Base-by-base conservation (phyloP, 352 stramenopile genomes). In the Halophytophthora batemanensis region DNA sequence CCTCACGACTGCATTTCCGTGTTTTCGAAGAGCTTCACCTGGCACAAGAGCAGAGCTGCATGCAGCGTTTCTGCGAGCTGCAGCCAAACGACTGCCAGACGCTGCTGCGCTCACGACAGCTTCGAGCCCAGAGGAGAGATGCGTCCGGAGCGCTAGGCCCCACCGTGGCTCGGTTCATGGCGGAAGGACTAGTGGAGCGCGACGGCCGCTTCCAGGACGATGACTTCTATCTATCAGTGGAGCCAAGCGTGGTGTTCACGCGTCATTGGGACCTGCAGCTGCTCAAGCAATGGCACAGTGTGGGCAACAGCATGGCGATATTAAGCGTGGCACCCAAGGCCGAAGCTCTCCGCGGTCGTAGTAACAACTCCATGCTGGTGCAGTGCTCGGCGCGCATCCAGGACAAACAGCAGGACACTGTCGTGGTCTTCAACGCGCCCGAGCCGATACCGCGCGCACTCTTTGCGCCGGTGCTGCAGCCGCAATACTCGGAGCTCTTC, bases 311-410 rank as follows among this genome's bases (percentile, higher is more conserved):
- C 56, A 77, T 78, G 54, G 85, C 82, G 23, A 90, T 95, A 50
- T 53, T 95, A 50, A 93, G 78, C 57, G 64, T 87, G 21, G 60
- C 75, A 0, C 85, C 82, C 10, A 86, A 82, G 39, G 60, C 84
- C 1, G 29, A 87, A 25, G 69, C 83, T 31, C 50, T 84, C 18
- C 63, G 73, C 11, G 61, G 45, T 2, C 37, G 77, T 25, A 63
- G 50, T 4, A 69, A 66, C 52, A 52, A 53, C 10, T 77, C 61
- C 2, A 60, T 83, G 8, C 64, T 93, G 22, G 46, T 92, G 39
- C 78, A 89, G 19, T 95, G 85, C 58, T 90, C 81, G 12, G 81
- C 82, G 13, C 85, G 71, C n/a, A 90, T 95, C 42, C 73, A 88
- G 48, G 82, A 78, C 18, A 88, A 86, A 45, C 59, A 53, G 1